phyloP scores from a whole-genome alignment of 2,329 filamentous ascomycete genomes.

The Zymoseptoria brevis region DNA sequence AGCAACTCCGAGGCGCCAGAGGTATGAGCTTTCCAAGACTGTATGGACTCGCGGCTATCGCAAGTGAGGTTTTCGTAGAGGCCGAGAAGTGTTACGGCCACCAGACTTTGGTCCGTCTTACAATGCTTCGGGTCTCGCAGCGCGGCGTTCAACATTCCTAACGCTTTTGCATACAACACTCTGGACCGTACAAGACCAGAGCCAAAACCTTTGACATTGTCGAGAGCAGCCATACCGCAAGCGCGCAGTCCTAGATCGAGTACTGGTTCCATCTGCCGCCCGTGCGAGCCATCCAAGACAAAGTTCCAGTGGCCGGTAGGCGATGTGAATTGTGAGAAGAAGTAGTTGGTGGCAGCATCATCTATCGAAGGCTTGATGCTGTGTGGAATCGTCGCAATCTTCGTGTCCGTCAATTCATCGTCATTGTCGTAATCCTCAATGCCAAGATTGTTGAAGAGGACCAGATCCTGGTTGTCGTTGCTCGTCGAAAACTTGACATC shows the following conservation, averaged over 20 bases:
- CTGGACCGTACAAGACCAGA: constrained; percentile 20
- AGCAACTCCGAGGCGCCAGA: constrained; percentile 30
- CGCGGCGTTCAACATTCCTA: constrained; percentile 28
- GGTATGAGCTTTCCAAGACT: constrained; percentile 35
- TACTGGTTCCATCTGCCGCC: constrained; percentile 17
- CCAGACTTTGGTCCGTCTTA: constrained; percentile 27
- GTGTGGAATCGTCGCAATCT: neutral
- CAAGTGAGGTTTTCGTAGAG: constrained; percentile 32
- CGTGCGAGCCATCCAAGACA: constrained; percentile 12
- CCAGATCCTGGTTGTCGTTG: constrained; percentile 8
- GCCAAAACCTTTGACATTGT: constrained; percentile 20
- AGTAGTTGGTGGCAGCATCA: constrained; percentile 25
- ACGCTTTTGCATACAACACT: constrained; percentile 23
- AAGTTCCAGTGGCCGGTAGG: constrained; percentile 23
- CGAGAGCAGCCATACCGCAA: constrained; percentile 26
- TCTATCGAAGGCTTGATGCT: constrained; percentile 14
- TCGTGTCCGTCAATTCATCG: neutral
- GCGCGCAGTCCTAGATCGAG: constrained; percentile 24
- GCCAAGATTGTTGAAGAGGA: neutral
- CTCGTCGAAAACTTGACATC: constrained; percentile 20
- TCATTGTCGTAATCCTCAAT: neutral
- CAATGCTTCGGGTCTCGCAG: constrained; percentile 25
- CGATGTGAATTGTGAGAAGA: constrained; percentile 25
- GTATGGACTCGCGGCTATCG: constrained; percentile 24
- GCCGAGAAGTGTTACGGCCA: constrained; percentile 31